Evolutionary conservation across 495 filamentous ascomycete species (phyloP), one percentile per base, ranked within the genome.

Genomic region (Neurospora intermedia): DNA sequence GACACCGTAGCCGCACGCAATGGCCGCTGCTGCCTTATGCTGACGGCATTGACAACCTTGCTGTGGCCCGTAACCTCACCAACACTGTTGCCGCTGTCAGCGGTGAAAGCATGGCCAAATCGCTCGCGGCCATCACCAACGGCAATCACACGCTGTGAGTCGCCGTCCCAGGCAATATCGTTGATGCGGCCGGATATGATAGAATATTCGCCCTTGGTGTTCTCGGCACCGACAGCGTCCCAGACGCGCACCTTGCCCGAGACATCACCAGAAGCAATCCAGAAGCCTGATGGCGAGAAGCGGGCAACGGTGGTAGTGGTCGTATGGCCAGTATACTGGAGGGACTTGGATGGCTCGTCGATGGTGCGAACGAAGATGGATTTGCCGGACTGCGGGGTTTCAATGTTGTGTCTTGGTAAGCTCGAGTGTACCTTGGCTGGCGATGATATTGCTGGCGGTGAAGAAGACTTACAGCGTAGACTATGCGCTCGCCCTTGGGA

Each of bases 81-180:
- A 13, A 99, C 96, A 41, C 90, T 93, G 83, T 98, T 98, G 75
- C 96, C 96, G 78, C 91, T 94, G 78, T 98, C 96, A 78, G 93
- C 95, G 8, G 93, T 97, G 78, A 98, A 93, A 83, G 92, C 97
- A 79, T 95, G 94, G 18, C 96, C 96, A 81, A 91, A 97, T 70
- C 93, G 88, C 81, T 98, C 94, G 79, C 95, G 94, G 18, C 96
- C 96, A 73, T 98, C 91, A 31, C 96, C 96, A 23, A 98, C 96
- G 11, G 95, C 96, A 74, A 98, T 97, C 70, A 99, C 92, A 35
- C 96, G 91, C 83, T 97, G 94, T 69, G 92, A 94, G 81, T 99
- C 96, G 69, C 95, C 96, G 80, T 98, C 96, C 94, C 96, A 99
- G 13, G 95, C 94, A 69, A 99, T 85, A 79, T 98, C 96, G 80